Evolutionary conservation across 164 flowering plant genomes (phyloP).

Genomic region (Litsea cubeba): DNA sequence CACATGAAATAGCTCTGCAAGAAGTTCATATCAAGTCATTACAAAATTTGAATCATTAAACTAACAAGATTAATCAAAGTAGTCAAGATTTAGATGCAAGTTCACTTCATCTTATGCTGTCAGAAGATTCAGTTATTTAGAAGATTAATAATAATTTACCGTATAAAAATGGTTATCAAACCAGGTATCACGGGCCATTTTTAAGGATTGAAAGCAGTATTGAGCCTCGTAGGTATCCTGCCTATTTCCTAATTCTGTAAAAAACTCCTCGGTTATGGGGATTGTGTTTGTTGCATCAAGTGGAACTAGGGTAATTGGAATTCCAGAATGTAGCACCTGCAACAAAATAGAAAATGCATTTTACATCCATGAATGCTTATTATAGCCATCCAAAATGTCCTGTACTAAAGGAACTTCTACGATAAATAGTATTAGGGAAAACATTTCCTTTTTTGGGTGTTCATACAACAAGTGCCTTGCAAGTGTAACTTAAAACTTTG

Average conservation of each 20-base stretch:
- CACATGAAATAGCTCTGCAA: conserved; percentile 92
- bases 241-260: conserved; percentile 44
- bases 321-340: conserved; percentile 91
- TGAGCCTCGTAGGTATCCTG: conserved; percentile 84
- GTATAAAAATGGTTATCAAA: conserved; percentile 52
- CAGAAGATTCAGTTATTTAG: background rate
- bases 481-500: too few species aligned
- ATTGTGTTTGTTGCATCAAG: conserved; percentile 96
- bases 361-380: background rate
- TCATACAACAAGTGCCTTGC: too few species aligned
- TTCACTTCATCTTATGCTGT: background rate
- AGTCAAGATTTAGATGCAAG: background rate
- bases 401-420: background rate
- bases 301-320: conserved; percentile 86
- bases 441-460: background rate
- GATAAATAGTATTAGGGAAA: background rate
- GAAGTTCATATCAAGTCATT: background rate
- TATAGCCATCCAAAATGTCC: background rate
- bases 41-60: background rate
- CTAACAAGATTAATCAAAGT: too few species aligned
- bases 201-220: conserved; percentile 72
- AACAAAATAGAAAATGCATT: background rate
- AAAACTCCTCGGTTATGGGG: conserved; percentile 61
- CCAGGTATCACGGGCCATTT: conserved; percentile 81
- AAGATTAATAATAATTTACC: conserved; percentile 31